Evolutionary conservation across 257 asterid species (phyloP).

Genomic region (Primulina eburnea): DNA sequence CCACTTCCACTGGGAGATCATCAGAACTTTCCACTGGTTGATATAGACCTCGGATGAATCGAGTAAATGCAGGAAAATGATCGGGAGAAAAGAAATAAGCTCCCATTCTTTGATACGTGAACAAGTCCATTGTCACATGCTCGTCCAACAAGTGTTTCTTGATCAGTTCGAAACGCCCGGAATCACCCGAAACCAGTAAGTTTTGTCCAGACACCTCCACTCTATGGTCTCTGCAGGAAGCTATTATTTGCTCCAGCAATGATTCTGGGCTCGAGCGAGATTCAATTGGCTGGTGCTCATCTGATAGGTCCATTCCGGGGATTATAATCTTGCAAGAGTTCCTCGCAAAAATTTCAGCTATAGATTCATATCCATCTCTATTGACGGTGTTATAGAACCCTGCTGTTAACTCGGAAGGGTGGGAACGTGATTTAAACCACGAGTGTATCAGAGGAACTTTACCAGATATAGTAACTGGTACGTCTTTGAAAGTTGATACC

Average conservation of each 20-base stretch:
- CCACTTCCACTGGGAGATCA: conserved; percentile 39
- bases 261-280: conserved; percentile 58
- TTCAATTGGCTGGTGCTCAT: conserved; percentile 37
- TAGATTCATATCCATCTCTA: conserved; percentile 62
- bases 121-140: conserved; percentile 41
- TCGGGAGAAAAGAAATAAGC: conserved; percentile 84
- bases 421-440: conserved; percentile 60
- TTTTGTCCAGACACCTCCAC: conserved; percentile 54
- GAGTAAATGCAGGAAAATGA: conserved; percentile 58
- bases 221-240: conserved; percentile 46
- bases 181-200: conserved; percentile 34
- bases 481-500: conserved; percentile 48
- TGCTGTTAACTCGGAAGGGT: conserved; percentile 70
- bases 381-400: conserved; percentile 67
- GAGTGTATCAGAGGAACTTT: conserved; percentile 53
- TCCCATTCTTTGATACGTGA: conserved; percentile 88
- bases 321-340: conserved; percentile 51
- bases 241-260: conserved; percentile 41
- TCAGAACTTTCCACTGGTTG: conserved; percentile 37
- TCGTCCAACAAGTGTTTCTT: conserved; percentile 42
- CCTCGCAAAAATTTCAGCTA: conserved; percentile 46
- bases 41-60: conserved; percentile 44
- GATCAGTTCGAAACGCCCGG: conserved; percentile 49
- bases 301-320: conserved; percentile 71
- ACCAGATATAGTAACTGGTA: conserved; percentile 47